These are phyloP conservation scores for Clavispora fructus DNA, from an alignment of 805 yeast genomes.

Conservation along the genomic window DNA sequence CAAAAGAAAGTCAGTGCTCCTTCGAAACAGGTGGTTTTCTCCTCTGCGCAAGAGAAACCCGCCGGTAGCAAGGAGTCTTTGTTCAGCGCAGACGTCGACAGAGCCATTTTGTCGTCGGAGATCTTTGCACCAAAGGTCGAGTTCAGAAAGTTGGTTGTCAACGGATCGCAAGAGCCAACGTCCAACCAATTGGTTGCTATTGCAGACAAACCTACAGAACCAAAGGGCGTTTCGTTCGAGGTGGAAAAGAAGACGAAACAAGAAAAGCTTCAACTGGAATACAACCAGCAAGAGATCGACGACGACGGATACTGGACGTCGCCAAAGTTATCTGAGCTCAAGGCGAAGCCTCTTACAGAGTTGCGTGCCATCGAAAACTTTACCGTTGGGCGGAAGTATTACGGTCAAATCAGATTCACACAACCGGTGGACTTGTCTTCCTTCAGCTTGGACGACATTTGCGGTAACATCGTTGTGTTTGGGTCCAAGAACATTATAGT, in stretches of 20 bases:
- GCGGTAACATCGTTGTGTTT: conserved; percentile 63
- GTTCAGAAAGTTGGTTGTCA: conserved; percentile 51
- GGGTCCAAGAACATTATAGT: conserved; percentile 55
- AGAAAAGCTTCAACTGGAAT: not conserved
- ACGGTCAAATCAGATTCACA: conserved; percentile 72
- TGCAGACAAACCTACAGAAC: conserved; percentile 10
- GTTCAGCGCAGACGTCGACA: conserved; percentile 47
- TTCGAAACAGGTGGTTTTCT: not conserved
- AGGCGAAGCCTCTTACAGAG: conserved; percentile 54
- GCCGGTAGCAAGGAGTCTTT: not conserved
- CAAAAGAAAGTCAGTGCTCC: conserved; percentile 8
- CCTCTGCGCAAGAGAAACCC: not conserved
- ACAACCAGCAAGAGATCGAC: conserved; percentile 35
- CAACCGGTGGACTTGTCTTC: conserved; percentile 80
- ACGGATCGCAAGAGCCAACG: conserved; percentile 10
- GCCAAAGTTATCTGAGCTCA: conserved; percentile 66
- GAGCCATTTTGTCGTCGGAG: conserved; percentile 64
- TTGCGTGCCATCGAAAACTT: conserved; percentile 60
- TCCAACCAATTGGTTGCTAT: conserved; percentile 4
- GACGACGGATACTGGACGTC: conserved; percentile 83
- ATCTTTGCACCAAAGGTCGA: conserved; percentile 61
- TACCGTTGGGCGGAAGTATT: conserved; percentile 71
- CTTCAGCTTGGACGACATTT: conserved; percentile 53
- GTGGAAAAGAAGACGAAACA: conserved; percentile 5
- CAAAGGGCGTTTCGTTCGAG: conserved; percentile 31